Percentiles rank a stretch among this genome's conserved stretches.
phyloP scores from a whole-genome alignment of 2,329 filamentous ascomycete genomes.

The Verticillium klebahnii region DNA sequence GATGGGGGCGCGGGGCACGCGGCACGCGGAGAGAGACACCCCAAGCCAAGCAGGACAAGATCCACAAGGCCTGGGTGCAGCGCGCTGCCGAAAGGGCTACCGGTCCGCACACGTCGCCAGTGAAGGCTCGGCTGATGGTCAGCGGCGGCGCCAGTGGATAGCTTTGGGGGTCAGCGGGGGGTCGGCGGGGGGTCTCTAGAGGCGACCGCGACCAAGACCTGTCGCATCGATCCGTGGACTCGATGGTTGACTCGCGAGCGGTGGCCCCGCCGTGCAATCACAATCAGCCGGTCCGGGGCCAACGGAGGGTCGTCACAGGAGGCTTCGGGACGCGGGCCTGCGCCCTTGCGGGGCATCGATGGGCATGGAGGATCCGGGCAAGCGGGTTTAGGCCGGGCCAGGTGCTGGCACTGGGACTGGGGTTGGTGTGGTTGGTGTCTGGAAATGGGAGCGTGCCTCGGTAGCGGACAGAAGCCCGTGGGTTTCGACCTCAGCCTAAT shows the following conservation, averaged over 20 bases:
- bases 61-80: background rate
- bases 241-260: background rate
- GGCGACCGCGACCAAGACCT: background rate
- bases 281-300: background rate
- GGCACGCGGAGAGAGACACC: background rate
- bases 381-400: background rate
- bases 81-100: background rate
- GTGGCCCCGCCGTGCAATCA: background rate
- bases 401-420: background rate
- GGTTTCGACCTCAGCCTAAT: background rate
- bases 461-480: background rate
- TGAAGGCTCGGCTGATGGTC: conserved; percentile 1
- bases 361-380: background rate
- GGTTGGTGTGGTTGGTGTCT: background rate
- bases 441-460: background rate
- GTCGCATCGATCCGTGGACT: background rate
- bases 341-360: background rate
- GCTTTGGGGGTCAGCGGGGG: background rate
- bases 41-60: background rate
- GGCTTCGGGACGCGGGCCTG: background rate
- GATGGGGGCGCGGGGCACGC: background rate
- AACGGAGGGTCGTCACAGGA: background rate
- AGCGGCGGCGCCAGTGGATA: background rate
- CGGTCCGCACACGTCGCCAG: background rate
- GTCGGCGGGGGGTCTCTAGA: background rate